Conservation (phyloP, 1,284 basidiomycete species). For the Leccinum subrobustum region DNA sequence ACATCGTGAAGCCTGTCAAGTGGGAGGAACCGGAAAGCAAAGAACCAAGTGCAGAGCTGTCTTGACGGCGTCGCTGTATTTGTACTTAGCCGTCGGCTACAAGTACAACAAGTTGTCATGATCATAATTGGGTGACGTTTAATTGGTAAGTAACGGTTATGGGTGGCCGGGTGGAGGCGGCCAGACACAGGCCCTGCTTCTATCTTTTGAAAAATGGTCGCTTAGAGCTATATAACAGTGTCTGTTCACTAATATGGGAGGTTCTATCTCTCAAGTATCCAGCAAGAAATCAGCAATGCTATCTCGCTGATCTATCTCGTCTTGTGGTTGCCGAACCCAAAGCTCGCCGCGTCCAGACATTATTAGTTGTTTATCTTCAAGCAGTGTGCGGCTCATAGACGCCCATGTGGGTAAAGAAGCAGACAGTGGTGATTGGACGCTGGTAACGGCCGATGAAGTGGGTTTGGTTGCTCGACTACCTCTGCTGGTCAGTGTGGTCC, state of each 20-base stretch:
- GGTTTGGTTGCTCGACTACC: conserved; percentile 44
- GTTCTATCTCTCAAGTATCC: conserved; percentile 12
- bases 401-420: conserved; percentile 42
- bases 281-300: conserved; percentile 39
- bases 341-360: conserved; percentile 15
- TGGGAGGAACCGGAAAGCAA: not conserved
- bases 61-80: conserved; percentile 18
- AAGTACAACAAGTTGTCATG: not conserved
- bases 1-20: conserved; percentile 18
- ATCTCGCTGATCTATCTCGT: conserved; percentile 32
- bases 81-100: conserved; percentile 35
- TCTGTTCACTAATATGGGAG: not conserved
- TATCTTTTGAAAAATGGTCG: not conserved
- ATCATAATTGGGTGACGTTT: conserved; percentile 4
- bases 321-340: conserved; percentile 23
- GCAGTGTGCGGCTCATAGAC: conserved; percentile 7
- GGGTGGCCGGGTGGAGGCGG: not conserved
- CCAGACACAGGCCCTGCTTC: not conserved
- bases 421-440: conserved; percentile 4
- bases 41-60: conserved; percentile 18
- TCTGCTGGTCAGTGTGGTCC: conserved; percentile 67
- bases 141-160: not conserved
- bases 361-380: conserved; percentile 1
- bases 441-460: not conserved
- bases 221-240: not conserved